These are phyloP conservation scores for Coffea canephora DNA, from an alignment of 257 asterid genomes.

Conservation along the genomic window DNA sequence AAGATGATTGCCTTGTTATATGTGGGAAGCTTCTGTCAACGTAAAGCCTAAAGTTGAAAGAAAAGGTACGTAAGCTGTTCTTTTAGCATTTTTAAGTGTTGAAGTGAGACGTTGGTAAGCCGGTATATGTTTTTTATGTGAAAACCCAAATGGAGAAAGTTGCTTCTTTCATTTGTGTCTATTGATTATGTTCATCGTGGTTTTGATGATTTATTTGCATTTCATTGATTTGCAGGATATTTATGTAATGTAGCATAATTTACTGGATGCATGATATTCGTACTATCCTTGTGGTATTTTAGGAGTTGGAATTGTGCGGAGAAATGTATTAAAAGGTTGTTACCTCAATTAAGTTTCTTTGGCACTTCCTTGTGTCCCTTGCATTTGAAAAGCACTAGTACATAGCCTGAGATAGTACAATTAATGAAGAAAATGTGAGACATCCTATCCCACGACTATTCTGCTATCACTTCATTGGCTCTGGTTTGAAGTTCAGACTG, in stretches of 20 bases:
- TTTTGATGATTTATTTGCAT: background rate
- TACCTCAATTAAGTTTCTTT: background rate
- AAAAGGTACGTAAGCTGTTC: constrained; percentile 47
- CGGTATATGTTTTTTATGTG: background rate
- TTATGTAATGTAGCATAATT: background rate
- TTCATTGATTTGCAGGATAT: background rate
- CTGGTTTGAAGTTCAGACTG: background rate
- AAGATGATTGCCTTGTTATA: constrained; percentile 13
- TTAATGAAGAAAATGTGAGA: too few relatives aligned
- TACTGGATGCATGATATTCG: background rate
- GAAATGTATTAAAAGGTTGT: background rate
- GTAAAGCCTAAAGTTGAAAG: constrained; percentile 55
- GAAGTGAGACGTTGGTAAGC: background rate
- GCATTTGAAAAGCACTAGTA: background rate
- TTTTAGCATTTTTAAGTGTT: background rate
- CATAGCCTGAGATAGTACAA: background rate
- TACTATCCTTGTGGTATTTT: background rate
- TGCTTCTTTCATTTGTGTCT: background rate
- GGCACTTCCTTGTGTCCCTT: background rate
- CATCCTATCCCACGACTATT: background rate
- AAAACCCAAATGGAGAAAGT: background rate
- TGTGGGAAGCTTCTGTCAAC: constrained; percentile 50
- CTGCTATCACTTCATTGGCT: background rate
- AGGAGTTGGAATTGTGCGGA: background rate
- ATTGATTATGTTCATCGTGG: too few relatives aligned